phyloP scores from a whole-genome alignment of 1,139 yeast species.

The Fermentozyma sake region DNA sequence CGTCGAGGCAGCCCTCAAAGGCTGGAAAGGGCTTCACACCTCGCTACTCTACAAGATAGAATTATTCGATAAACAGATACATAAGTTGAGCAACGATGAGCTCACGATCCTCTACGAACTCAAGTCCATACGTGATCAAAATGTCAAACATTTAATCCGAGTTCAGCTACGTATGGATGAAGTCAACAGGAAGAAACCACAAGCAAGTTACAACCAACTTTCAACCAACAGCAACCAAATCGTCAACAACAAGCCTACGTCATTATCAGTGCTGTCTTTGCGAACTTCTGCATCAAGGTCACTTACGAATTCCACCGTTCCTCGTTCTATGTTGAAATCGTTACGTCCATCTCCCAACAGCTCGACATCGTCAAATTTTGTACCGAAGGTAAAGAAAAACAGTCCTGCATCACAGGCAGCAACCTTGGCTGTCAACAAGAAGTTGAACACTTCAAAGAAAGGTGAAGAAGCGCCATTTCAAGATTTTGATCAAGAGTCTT shows the following conservation, averaged over 20 bases:
- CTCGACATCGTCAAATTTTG: conserved; percentile 6
- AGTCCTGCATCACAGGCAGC: conserved; percentile 43
- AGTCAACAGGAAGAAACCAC: conserved; percentile 18
- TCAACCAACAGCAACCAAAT: conserved; percentile 2
- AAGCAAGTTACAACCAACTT: conserved; percentile 3
- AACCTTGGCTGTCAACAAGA: conserved; percentile 5
- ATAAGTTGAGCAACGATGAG: conserved; percentile 38
- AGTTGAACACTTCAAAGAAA: conserved; percentile 22
- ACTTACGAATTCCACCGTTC: conserved; percentile 4
- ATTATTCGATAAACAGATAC: conserved; percentile 41
- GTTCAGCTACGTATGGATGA: conserved; percentile 43
- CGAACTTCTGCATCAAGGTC: conserved; percentile 14
- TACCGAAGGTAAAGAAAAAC: conserved; percentile 9
- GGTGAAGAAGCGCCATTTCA: conserved; percentile 27
- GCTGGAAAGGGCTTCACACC: conserved; percentile 69
- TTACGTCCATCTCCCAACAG: conserved; percentile 21
- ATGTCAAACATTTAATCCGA: conserved; percentile 42
- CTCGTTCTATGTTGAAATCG: conserved; percentile 33
- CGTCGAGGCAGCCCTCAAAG: conserved; percentile 54
- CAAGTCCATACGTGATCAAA: conserved; percentile 47
- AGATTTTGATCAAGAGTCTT: conserved; percentile 44
- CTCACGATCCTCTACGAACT: conserved; percentile 40
- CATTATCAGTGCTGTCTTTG: conserved; percentile 24
- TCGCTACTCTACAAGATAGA: conserved; percentile 54
- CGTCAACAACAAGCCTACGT: conserved; percentile 4